A percentile compares a stretch with the other conserved stretches of the same genome.
These are phyloP conservation scores for Gentiana macrophylla DNA, from an alignment of 257 asterid genomes.

Conservation along the genomic window DNA sequence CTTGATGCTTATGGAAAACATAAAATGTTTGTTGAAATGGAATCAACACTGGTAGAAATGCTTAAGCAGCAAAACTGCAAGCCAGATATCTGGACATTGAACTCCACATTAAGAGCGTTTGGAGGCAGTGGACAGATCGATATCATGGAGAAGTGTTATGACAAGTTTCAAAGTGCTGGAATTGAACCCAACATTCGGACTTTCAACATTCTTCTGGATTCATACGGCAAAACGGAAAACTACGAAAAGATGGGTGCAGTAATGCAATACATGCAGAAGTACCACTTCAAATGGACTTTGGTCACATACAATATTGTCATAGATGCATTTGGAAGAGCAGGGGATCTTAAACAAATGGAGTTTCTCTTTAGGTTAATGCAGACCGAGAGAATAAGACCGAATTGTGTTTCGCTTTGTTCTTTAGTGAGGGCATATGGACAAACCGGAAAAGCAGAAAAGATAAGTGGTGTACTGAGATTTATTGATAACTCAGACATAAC, in stretches of 20 bases:
- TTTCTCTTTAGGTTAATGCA: constrained; percentile 83
- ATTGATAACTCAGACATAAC: constrained; percentile 62
- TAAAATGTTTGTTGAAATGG: constrained; percentile 85
- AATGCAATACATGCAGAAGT: constrained; percentile 88
- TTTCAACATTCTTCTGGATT: constrained; percentile 78
- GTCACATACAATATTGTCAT: constrained; percentile 79
- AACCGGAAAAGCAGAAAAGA: constrained; percentile 55
- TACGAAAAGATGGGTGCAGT: constrained; percentile 87
- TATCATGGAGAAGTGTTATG: constrained; percentile 89
- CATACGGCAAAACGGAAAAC: constrained; percentile 73
- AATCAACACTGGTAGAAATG: constrained; percentile 62
- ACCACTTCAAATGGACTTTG: constrained; percentile 75
- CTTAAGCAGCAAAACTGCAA: constrained; percentile 53
- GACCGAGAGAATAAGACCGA: constrained; percentile 70
- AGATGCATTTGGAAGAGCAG: constrained; percentile 86
- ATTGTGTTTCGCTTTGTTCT: constrained; percentile 76
- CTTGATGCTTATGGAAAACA: constrained; percentile 92
- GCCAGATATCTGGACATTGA: constrained; percentile 96
- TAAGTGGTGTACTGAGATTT: constrained; percentile 42
- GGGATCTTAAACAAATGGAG: constrained; percentile 75
- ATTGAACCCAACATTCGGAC: constrained; percentile 82
- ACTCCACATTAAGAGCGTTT: constrained; percentile 81
- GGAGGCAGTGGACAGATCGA: constrained; percentile 94
- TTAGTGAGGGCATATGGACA: constrained; percentile 72
- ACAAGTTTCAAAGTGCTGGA: constrained; percentile 74